Evolutionary conservation across 805 yeast genomes (phyloP), one percentile per base, ranked within the genome.

Genomic region (Ogataea paradorogensis): DNA sequence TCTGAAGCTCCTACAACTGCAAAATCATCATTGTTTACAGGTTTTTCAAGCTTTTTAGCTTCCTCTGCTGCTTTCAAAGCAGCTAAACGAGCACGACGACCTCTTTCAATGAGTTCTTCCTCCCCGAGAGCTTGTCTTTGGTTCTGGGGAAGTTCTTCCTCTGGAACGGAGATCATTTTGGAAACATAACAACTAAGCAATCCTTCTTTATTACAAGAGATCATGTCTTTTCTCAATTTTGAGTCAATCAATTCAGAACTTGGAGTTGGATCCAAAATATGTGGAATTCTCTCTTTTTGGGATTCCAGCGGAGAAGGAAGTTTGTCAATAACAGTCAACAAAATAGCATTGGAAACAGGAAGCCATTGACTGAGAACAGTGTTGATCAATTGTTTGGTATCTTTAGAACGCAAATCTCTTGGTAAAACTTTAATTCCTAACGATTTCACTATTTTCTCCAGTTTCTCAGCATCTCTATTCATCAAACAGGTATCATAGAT

Each of bases 291-390:
- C 24, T 72, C 76, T 15, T 62, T 63, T 60, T 93, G 99, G 0
- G 97, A 85, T 1, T 58, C 67, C 5, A 72, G 53, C 1, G 99
- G 99, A 7, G 95, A 84, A 0, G 97, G 96, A 33, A 93, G 61
- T 45, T 78, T 77, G 43, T 88, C 93, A 23, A 90, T 82, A 4
- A 91, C 95, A 1, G 95, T 80, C 8, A 93, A 71, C 21, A 93
- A 65, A 7, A 91, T 75, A 0, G 98, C 86, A 27, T 85, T 82
- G 16, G 97, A 84, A 4, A 93, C 77, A 1, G 99, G 98, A 15
- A 93, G 67, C 97, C 99, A 93, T 57, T 91, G 97, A 1, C 88
- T 78, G 78, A 91, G 79, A 4, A 93, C 74, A 7, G 78, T 69
- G 40, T 71, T 74, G 14, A 89, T 59, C 31, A 88, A 62, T 39